Percentiles rank a stretch among this genome's conserved stretches.
phyloP scores from a whole-genome alignment of 768 basidiomycete genomes.

The Amanita molliuscula region DNA sequence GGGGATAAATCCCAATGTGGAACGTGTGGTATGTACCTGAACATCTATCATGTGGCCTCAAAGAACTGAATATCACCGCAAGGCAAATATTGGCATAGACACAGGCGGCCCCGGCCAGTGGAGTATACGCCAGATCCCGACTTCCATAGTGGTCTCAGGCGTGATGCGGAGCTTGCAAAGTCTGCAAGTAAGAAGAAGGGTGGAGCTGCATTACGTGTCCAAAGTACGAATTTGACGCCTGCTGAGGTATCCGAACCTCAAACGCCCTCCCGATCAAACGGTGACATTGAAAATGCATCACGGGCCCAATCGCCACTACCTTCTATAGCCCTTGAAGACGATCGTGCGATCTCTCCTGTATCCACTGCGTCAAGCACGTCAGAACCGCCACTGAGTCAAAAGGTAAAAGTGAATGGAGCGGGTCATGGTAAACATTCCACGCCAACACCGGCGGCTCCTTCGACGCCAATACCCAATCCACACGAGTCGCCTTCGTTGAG shows the following conservation, averaged over 20 bases:
- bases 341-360: conserved; percentile 58
- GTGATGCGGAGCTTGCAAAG: conserved; percentile 48
- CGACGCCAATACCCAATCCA: conserved; percentile 9
- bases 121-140: conserved; percentile 71
- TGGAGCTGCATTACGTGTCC: conserved; percentile 37
- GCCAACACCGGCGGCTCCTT: conserved; percentile 3
- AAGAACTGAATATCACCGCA: conserved; percentile 39
- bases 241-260: conserved; percentile 37
- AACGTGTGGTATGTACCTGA: conserved; percentile 75
- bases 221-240: conserved; percentile 29
- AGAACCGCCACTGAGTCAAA: conserved; percentile 65
- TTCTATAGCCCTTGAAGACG: conserved; percentile 26
- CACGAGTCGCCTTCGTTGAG: conserved; percentile 13
- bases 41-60: conserved; percentile 85
- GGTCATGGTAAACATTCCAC: conserved; percentile 20
- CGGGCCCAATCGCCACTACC: conserved; percentile 12
- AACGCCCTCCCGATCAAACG: conserved; percentile 34
- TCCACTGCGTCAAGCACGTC: conserved; percentile 66
- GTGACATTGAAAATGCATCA: conserved; percentile 22
- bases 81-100: conserved; percentile 90
- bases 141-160: conserved; percentile 46
- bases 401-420: conserved; percentile 49
- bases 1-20: conserved; percentile 90
- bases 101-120: conserved; percentile 71
- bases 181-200: conserved; percentile 46